phyloP scores from a whole-genome alignment of 2,329 filamentous ascomycete genomes.

The Monilinia polystroma region DNA sequence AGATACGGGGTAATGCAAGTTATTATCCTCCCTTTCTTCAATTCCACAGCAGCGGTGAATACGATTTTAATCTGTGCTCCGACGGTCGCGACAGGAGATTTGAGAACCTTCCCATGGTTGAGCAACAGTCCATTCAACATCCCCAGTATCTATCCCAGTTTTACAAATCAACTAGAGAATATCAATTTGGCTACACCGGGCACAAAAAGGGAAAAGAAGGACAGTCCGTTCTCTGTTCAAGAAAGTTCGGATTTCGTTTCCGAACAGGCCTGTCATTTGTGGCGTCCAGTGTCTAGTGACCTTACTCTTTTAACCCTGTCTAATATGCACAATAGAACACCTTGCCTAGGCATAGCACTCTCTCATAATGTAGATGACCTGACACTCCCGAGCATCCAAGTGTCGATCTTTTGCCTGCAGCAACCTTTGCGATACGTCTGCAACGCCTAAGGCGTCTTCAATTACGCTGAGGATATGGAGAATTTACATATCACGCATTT shows the following conservation, averaged over 20 bases:
- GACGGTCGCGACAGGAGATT: constrained; percentile 19
- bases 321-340: constrained; percentile 19
- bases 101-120: constrained; percentile 12
- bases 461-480: background rate
- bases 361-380: constrained; percentile 27
- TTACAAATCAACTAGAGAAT: background rate
- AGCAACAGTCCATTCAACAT: constrained; percentile 4
- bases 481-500: background rate
- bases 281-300: constrained; percentile 18
- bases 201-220: constrained; percentile 18
- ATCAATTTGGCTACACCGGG: constrained; percentile 19
- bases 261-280: constrained; percentile 21
- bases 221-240: constrained; percentile 12
- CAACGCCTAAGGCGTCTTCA: constrained; percentile 21
- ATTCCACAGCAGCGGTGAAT: constrained; percentile 24
- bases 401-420: constrained; percentile 30
- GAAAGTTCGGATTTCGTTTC: constrained; percentile 21
- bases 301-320: constrained; percentile 15
- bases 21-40: constrained; percentile 5
- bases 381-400: constrained; percentile 34
- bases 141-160: constrained; percentile 5
- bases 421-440: constrained; percentile 29
- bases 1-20: constrained; percentile 15
- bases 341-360: constrained; percentile 14
- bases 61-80: constrained; percentile 21